Evolutionary conservation across 352 stramenopile species (phyloP), one percentile per base, ranked within the genome.

Genomic region (Lagenidium giganteum): DNA sequence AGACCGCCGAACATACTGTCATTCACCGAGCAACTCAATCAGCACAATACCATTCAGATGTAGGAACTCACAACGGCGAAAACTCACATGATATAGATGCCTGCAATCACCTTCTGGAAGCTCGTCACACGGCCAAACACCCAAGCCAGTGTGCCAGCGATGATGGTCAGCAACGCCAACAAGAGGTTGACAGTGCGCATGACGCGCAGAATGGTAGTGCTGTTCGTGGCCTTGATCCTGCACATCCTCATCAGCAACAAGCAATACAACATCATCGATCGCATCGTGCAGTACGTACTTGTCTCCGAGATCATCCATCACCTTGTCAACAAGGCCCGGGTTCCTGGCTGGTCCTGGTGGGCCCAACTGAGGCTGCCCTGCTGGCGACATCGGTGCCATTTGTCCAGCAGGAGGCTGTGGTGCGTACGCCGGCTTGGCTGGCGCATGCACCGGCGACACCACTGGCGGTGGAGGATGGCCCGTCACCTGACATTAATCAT

Each of bases 1-100:
- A 88, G 51, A 31, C 42, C 40, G 1, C 75, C 75, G 52, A 88
- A 88, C 45, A 85, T 52, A 42, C 74, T 87, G 57, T 13, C 8
- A 56, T 14, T n/a, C n/a, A 30, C n/a, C 28, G n/a, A n/a, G n/a
- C n/a, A n/a, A n/a, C n/a, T n/a, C n/a, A n/a, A n/a, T n/a, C n/a
- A n/a, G n/a, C 8, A 48, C 1, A n/a, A 4, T 3, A 30, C 12
- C 5, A 21, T 23, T 5, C 25, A 43, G n/a, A 20, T 13, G 16
- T n/a, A 33, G 9, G 21, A 21, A 20, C 4, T 12, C 24, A 17
- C 3, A n/a, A 42, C 62, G 37, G 32, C 8, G 32, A 21, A 16
- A 4, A n/a, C n/a, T n/a, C 76, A 87, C 74, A 87, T 78, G 53
- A 87, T 83, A 64, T 87, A 87, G 47, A 81, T 83, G 38, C 72